Conservation (phyloP, 208 protist genomes). For the Leptomonas pyrrhocoris region DNA sequence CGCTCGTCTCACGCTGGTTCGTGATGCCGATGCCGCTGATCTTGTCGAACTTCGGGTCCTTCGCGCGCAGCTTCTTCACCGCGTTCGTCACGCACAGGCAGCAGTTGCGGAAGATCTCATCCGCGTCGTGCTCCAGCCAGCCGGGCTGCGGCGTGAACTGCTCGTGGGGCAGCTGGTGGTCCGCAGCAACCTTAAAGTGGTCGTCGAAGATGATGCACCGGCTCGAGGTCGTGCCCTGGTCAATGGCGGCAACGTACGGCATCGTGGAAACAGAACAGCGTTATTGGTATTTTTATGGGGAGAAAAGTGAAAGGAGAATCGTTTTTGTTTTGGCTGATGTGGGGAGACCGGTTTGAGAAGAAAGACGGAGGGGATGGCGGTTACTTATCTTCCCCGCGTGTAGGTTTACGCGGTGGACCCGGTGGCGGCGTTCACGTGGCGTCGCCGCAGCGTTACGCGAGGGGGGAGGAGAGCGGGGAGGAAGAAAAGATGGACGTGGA, state of each 20-base stretch:
- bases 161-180: slow-evolving; percentile 80
- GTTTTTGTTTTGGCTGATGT: too few species aligned
- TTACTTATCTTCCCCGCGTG: too few species aligned
- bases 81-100: slow-evolving; percentile 78
- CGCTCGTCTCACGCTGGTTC: slow-evolving; percentile 98
- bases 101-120: slow-evolving; percentile 88
- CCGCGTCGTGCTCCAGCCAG: slow-evolving; percentile 97
- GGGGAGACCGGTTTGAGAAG: too few species aligned
- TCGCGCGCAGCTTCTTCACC: slow-evolving; percentile 46
- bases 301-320: too few species aligned
- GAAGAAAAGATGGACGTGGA: too few species aligned
- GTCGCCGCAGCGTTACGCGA: too few species aligned
- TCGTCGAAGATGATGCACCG: slow-evolving; percentile 95
- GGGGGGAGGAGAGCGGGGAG: too few species aligned
- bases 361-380: too few species aligned
- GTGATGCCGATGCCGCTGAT: slow-evolving; percentile 95
- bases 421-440: too few species aligned
- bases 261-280: slow-evolving; percentile 14
- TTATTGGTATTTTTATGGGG: too few species aligned
- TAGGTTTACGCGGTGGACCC: too few species aligned
- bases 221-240: slow-evolving; percentile 96
- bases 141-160: slow-evolving; percentile 87
- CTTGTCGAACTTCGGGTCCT: slow-evolving; percentile 46
- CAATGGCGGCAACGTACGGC: slow-evolving; percentile 88
- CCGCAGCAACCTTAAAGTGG: slow-evolving; percentile 53